Evolutionary conservation across 768 basidiomycete species (phyloP), one percentile per base, ranked within the genome.

Genomic region (Lactarius indigo): DNA sequence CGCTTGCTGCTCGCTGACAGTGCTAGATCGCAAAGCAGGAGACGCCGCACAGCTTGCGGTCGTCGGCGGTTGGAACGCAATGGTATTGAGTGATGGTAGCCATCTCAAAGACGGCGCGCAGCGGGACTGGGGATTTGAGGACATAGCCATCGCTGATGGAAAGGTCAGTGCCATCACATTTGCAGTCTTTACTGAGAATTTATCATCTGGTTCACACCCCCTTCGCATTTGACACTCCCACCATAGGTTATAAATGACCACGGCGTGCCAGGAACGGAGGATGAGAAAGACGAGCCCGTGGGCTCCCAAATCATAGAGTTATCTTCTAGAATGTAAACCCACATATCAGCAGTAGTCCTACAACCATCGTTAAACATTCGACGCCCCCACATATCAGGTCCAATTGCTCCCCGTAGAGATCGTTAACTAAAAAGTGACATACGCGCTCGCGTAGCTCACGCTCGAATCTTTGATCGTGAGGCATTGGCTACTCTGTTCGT

Each of bases 381-480:
- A 35, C 41, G 23, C 26, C 44, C 52, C 41, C n/a, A 5, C 17
- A 52, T 44, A 23, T 57, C 28, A 28, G 8, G 20, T 18, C 30
- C 44, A 31, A 8, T 50, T 26, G 39, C 35, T 50, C 28, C 59
- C 47, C 54, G 41, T 17, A 47, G 23, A 23, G 2, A 55, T 26
- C 18, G 42, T 28, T 61, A 58, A 33, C 67, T 80, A 90, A 75
- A 92, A 84, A 41, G 79, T 82, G 54, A 93, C 78, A 78, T 87
- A 94, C 35, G 89, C 97, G 74, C 95, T 96, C 9, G 95, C 96
- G 74, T 99, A 99, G 76, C 94, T 96, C 26, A 99, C 97, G 74
- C 96, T 98, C 39, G 90, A 92, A 75, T 95, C 92, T 57, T 80
- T 77, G 62, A 90, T 73, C 20, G 77, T 85, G 69, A 79, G 70